Evolutionary conservation across 1,284 basidiomycete species (phyloP), one percentile per base, ranked within the genome.

Genomic region (Ganoderma meredithae): DNA sequence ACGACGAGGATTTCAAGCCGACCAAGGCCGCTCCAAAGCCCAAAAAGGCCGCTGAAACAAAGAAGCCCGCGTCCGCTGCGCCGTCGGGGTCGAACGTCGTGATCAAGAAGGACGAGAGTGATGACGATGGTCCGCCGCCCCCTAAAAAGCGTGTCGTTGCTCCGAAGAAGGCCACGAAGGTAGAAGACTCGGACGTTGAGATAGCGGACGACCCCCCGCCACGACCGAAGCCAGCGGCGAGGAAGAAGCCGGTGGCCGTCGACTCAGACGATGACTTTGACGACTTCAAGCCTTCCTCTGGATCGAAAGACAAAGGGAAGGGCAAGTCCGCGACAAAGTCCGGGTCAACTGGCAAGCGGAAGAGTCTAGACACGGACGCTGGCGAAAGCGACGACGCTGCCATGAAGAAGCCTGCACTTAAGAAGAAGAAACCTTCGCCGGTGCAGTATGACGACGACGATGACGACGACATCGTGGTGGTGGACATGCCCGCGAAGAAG

Each of bases 1-100:
- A 88, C 69, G 91, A 90, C 63, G 92, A 92, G 63, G 92, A 95
- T 70, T 95, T 94, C 79, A 89, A 87, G 76, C 93, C 93, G 3
- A 84, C 83, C 67, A 94, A 92, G 76, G 85, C 88, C 12, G 80
- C 83, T 5, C 82, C 85, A 8, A 85, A 84, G 75, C 83, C 80
- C 1, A 79, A 79, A 72, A 77, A 77, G 64, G 69, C 70, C 3
- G 69, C 73, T 12, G 75, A 76, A 58, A 60, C 69, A 12, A 78
- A 75, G 68, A 82, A 82, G 66, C 73, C 77, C 27, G 55, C 76
- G 27, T 69, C 75, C 8, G 71, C 70, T 17, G 73, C 67, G 2
- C 65, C 76, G 27, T 74, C 79, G 1, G 68, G 71, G 67, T 71
- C 79, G 73, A 71, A 81, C 76, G 70, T 76, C 76, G 61, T 81